Percentiles rank a stretch among this genome's conserved stretches.
phyloP scores from a whole-genome alignment of 208 protist genomes.

The Kentomonas sorsogonicus region DNA sequence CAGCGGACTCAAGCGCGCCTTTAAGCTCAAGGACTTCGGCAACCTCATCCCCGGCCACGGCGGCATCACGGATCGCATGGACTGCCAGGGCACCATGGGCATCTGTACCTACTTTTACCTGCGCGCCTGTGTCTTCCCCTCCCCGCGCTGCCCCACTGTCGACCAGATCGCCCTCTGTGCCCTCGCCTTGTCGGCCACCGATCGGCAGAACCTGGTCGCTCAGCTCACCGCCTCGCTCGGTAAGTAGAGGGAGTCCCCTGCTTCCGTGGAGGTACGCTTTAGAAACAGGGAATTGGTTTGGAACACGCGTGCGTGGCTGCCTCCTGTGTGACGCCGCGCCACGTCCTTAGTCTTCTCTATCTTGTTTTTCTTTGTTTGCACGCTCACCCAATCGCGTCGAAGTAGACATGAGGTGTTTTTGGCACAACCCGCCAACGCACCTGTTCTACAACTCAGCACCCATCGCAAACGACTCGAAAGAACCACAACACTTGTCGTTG shows the following conservation, averaged over 20 bases:
- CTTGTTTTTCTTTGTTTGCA: too few species aligned
- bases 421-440: too few species aligned
- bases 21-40: constrained; percentile 98
- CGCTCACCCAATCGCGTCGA: too few species aligned
- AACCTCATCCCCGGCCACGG: constrained; percentile 97
- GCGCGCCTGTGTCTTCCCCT: constrained; percentile 61
- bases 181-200: constrained; percentile 25
- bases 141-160: constrained; percentile 38
- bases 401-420: too few species aligned
- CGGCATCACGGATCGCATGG: constrained; percentile 97
- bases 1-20: constrained; percentile 96
- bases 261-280: too few species aligned
- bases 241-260: too few species aligned
- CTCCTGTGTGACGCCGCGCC: too few species aligned
- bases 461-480: too few species aligned
- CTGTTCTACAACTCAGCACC: too few species aligned
- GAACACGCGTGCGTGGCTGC: too few species aligned
- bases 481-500: too few species aligned
- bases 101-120: constrained; percentile 90
- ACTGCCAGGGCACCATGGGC: constrained; percentile 97
- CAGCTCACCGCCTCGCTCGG: constrained; percentile 33
- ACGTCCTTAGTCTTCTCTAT: neutral
- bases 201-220: constrained; percentile 33
- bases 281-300: too few species aligned
- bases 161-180: constrained; percentile 48